phyloP scores from a whole-genome alignment of 371 early-diverging fungal species.

The Lichtheimia hyalospora region DNA sequence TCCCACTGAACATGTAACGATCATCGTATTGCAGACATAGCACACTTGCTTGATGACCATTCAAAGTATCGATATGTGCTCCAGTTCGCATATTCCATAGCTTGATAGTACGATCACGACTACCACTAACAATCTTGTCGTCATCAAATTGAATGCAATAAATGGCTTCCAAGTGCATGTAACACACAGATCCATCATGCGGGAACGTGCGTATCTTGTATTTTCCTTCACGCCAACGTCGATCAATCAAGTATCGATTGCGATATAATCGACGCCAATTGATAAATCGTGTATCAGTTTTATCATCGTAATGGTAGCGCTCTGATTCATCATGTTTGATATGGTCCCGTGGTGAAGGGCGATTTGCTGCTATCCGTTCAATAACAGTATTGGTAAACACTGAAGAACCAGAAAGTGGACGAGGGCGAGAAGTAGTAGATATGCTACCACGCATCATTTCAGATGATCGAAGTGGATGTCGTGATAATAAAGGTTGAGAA shows the following conservation, averaged over 20 bases:
- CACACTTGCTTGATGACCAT: constrained; percentile 81
- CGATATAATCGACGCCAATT: constrained; percentile 73
- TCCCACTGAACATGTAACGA: constrained; percentile 77
- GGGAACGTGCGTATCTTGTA: constrained; percentile 60
- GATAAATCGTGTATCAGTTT: constrained; percentile 43
- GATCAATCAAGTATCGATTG: constrained; percentile 54
- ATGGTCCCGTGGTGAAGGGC: constrained; percentile 25
- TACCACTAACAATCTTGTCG: constrained; percentile 73
- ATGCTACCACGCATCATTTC: constrained; percentile 16
- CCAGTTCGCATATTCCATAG: constrained; percentile 79
- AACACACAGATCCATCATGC: constrained; percentile 10
- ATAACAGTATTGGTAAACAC: constrained; percentile 11
- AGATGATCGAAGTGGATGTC: background rate
- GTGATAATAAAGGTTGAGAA: constrained; percentile 20
- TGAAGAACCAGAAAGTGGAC: background rate
- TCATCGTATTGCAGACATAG: constrained; percentile 81
- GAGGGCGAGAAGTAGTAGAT: constrained; percentile 10
- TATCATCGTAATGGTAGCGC: constrained; percentile 34
- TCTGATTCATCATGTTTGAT: constrained; percentile 35
- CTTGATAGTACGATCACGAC: constrained; percentile 80
- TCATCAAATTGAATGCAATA: constrained; percentile 88
- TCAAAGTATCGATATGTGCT: constrained; percentile 56
- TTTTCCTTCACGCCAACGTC: constrained; percentile 70
- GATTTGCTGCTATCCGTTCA: constrained; percentile 23
- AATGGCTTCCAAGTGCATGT: constrained; percentile 88